Conservation (phyloP, 805 yeast species). For the Starmerella ratchasimensis region DNA sequence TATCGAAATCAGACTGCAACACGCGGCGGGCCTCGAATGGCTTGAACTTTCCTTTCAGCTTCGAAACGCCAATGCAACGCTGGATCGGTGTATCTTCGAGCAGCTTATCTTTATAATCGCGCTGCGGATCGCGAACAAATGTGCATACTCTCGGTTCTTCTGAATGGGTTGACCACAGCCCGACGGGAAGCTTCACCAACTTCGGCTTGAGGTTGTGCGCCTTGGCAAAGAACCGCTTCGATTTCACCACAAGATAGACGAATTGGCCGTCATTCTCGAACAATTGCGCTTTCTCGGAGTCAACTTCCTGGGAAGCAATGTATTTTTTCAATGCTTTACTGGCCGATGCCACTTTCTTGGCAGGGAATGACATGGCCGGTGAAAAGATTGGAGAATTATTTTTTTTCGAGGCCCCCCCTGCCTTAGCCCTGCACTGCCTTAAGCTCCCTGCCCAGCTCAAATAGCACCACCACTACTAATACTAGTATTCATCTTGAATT, state of each 20-base stretch:
- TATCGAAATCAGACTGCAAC: slow-evolving; percentile 50
- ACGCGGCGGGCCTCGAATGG: slow-evolving; percentile 80
- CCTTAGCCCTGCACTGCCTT: too few species aligned
- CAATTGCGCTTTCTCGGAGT: slow-evolving; percentile 30
- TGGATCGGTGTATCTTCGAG: slow-evolving; percentile 21
- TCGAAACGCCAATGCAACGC: slow-evolving; percentile 53
- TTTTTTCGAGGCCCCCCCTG: too few species aligned
- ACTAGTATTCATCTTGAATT: too few species aligned
- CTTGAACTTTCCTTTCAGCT: slow-evolving; percentile 73
- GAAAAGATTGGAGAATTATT: neutral
- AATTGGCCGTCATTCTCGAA: slow-evolving; percentile 43
- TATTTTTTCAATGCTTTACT: slow-evolving; percentile 49
- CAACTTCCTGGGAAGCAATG: slow-evolving; percentile 27
- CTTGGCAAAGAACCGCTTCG: slow-evolving; percentile 49
- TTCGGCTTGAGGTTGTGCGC: slow-evolving; percentile 37
- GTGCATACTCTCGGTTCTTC: slow-evolving; percentile 42
- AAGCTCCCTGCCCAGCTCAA: too few species aligned
- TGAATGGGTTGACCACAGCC: slow-evolving; percentile 32
- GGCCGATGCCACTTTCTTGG: slow-evolving; percentile 26
- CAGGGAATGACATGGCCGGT: slow-evolving; percentile 15
- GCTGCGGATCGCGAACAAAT: slow-evolving; percentile 54
- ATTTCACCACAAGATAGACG: slow-evolving; percentile 48
- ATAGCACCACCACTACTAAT: too few species aligned
- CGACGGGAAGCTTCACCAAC: slow-evolving; percentile 31
- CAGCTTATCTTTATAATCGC: slow-evolving; percentile 29